Percentiles rank a stretch among this genome's conserved stretches.
These are phyloP conservation scores for Diaporthe humulicola DNA, from an alignment of 2,329 filamentous ascomycete species.

Conservation along the genomic window DNA sequence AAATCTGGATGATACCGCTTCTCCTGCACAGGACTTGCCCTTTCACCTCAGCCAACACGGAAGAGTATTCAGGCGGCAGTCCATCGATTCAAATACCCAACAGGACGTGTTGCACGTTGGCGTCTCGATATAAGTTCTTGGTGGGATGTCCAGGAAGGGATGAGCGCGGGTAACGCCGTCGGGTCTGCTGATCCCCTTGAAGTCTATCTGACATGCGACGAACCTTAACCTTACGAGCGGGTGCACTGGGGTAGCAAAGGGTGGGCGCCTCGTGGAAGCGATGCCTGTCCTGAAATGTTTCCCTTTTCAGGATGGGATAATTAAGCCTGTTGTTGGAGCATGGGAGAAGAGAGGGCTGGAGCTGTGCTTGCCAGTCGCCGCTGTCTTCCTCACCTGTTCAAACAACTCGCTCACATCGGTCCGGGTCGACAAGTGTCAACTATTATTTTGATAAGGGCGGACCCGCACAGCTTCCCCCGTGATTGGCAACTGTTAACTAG, in stretches of 20 bases:
- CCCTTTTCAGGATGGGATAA: too few relatives aligned
- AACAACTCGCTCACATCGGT: background rate
- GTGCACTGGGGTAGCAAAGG: background rate
- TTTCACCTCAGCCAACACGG: background rate
- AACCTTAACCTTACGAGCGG: background rate
- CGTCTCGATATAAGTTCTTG: background rate
- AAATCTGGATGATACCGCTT: background rate
- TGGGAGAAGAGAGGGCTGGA: background rate
- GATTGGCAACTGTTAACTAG: too few relatives aligned
- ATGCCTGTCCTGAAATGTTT: background rate
- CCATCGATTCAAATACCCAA: background rate
- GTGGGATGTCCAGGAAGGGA: background rate
- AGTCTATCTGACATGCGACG: conserved; percentile 8
- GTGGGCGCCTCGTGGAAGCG: background rate
- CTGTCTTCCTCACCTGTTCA: background rate
- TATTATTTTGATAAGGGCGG: background rate
- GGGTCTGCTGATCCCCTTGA: conserved; percentile 13
- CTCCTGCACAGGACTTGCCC: background rate
- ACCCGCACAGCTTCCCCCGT: background rate
- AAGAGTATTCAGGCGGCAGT: background rate
- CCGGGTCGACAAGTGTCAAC: background rate
- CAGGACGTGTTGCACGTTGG: background rate
- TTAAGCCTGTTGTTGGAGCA: too few relatives aligned
- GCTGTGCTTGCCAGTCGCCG: background rate
- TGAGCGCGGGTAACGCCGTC: background rate